Evolutionary conservation across 192 early-diverging fungal genomes (phyloP).

Genomic region (Dimargaris xerosporica): DNA sequence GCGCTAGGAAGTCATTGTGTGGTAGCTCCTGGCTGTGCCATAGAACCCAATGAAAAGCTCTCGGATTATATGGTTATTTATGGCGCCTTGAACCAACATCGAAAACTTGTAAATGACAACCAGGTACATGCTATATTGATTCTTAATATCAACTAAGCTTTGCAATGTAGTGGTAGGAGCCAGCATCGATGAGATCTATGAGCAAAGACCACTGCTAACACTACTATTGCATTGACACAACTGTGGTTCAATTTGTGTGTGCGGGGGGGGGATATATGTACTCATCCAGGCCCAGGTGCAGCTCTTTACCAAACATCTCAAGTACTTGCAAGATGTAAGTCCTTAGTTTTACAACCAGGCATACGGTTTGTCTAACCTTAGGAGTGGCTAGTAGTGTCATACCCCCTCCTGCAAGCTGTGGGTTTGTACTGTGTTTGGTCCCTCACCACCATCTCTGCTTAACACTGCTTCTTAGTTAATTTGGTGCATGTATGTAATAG

Average conservation of each 20-base stretch:
- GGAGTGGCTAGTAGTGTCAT: no score
- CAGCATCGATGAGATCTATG: not conserved
- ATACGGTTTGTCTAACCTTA: no score
- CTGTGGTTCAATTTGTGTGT: no score
- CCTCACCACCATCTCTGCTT: no score
- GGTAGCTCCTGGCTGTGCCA: slow-evolving; percentile 48
- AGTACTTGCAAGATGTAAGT: slow-evolving; percentile 10
- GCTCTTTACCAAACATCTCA: slow-evolving; percentile 6
- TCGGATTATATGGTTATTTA: slow-evolving; percentile 37
- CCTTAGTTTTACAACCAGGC: no score
- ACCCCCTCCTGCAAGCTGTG: no score
- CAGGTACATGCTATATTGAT: not conserved
- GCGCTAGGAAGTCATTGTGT: slow-evolving; percentile 52
- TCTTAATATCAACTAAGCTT: not conserved
- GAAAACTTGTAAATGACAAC: not conserved
- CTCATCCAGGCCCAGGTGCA: not conserved
- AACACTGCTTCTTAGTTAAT: no score
- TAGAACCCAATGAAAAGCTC: slow-evolving; percentile 38
- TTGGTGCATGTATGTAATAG: no score
- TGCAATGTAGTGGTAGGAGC: not conserved
- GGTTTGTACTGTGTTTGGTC: no score
- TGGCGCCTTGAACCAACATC: not conserved
- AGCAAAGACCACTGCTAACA: not conserved
- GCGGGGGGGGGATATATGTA: no score
- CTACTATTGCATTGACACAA: no score